These are phyloP conservation scores for Cryptococcus jaspeensis DNA, from an alignment of 1,284 basidiomycete species.

Conservation along the genomic window DNA sequence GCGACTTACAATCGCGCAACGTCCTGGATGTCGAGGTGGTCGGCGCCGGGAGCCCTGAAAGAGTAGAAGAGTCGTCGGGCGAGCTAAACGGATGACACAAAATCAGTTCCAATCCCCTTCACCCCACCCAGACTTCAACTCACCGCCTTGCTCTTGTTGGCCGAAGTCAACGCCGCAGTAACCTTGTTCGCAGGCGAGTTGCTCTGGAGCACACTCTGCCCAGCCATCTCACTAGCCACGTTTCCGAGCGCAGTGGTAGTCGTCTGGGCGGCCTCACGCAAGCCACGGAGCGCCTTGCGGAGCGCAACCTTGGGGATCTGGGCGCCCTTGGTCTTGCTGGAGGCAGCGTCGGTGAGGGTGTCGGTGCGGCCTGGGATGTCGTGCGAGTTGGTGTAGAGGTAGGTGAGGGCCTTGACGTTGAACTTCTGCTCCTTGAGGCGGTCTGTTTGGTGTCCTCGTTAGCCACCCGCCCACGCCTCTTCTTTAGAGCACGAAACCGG, in stretches of 20 bases:
- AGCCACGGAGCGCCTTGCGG: conserved; percentile 69
- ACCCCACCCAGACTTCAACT: conserved; percentile 19
- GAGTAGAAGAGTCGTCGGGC: conserved; percentile 85
- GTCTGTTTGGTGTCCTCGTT: conserved; percentile 51
- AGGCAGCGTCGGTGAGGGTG: conserved; percentile 57
- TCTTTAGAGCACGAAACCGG: too few species aligned
- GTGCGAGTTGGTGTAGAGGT: conserved; percentile 73
- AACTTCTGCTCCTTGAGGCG: conserved; percentile 81
- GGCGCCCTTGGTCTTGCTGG: conserved; percentile 49
- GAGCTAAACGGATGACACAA: conserved; percentile 54
- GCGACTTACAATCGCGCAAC: conserved; percentile 60
- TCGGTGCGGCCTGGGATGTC: conserved; percentile 69
- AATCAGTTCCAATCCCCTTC: too few species aligned
- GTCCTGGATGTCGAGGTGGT: conserved; percentile 66
- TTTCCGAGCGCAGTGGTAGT: conserved; percentile 80
- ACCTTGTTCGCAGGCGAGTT: conserved; percentile 83
- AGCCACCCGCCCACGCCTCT: neutral
- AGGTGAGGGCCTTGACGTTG: conserved; percentile 69
- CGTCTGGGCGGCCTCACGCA: conserved; percentile 69
- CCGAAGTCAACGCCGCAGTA: conserved; percentile 70
- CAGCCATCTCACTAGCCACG: conserved; percentile 55
- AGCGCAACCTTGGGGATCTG: conserved; percentile 65
- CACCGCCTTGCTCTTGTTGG: conserved; percentile 78
- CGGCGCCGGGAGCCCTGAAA: conserved; percentile 65
- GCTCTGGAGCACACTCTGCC: conserved; percentile 76